Evolutionary conservation across 2,329 filamentous ascomycete species (phyloP).

Genomic region (Grosmannia penicillata): DNA sequence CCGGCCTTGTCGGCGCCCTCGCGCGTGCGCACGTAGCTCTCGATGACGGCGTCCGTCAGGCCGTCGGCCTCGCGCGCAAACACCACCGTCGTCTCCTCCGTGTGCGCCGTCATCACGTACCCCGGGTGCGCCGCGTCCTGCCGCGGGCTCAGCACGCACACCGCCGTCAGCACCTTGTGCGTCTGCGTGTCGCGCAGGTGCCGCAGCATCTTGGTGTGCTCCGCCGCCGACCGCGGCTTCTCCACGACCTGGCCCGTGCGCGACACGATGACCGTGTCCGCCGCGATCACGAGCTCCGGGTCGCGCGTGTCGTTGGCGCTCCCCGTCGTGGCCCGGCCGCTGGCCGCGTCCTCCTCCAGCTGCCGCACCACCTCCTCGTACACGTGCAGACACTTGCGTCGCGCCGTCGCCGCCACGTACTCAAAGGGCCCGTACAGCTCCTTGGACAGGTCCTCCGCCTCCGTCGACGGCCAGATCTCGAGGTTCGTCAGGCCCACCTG

Average conservation of each 20-base stretch:
- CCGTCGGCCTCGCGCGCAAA: constrained; percentile 54
- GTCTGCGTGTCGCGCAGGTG: constrained; percentile 59
- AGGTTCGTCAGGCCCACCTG: constrained; percentile 67
- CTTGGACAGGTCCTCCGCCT: constrained; percentile 79
- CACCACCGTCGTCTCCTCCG: constrained; percentile 83
- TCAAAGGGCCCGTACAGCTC: constrained; percentile 59
- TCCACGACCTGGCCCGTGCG: constrained; percentile 67
- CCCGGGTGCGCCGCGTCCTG: constrained; percentile 71
- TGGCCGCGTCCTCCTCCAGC: constrained; percentile 16
- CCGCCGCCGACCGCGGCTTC: constrained; percentile 69
- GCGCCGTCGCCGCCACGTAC: constrained; percentile 81
- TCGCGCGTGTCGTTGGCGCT: constrained; percentile 30
- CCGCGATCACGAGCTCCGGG: constrained; percentile 72
- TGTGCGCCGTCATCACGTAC: constrained; percentile 65
- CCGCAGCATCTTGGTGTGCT: constrained; percentile 75
- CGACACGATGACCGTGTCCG: constrained; percentile 80
- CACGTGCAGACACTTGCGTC: constrained; percentile 68
- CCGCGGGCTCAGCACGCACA: constrained; percentile 70
- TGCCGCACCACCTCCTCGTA: constrained; percentile 28
- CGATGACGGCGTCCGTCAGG: constrained; percentile 63
- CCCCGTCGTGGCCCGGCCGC: constrained; percentile 12
- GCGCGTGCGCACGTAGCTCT: constrained; percentile 64
- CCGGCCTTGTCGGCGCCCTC: constrained; percentile 95
- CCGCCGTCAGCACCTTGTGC: constrained; percentile 76
- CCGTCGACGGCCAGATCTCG: constrained; percentile 70